These are phyloP conservation scores for Alectoria sarmentosa DNA, from an alignment of 495 filamentous ascomycete species.

Conservation along the genomic window DNA sequence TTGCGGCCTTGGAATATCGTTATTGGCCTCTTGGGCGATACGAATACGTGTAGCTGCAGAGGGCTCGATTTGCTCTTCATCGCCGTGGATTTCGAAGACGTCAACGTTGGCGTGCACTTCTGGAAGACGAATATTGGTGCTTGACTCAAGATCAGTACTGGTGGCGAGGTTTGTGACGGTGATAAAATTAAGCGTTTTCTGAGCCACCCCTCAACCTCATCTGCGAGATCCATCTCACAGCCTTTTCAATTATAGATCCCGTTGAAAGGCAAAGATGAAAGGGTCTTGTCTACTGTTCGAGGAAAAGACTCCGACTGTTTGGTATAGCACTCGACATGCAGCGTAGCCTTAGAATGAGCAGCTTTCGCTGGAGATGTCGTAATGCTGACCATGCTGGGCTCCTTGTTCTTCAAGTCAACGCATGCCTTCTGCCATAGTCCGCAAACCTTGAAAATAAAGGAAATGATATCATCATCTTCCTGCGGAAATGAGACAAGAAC, in stretches of 20 bases:
- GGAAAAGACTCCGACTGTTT: constrained; percentile 18
- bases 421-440: background rate
- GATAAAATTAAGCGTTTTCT: constrained; percentile 24
- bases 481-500: background rate
- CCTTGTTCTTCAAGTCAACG: background rate
- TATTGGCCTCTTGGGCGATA: constrained; percentile 8
- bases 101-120: constrained; percentile 26
- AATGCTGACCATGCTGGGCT: constrained; percentile 1
- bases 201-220: constrained; percentile 28
- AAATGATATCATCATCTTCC: background rate
- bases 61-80: background rate
- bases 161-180: constrained; percentile 25
- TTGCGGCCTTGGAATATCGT: constrained; percentile 17
- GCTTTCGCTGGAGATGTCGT: background rate
- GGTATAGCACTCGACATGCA: constrained; percentile 28
- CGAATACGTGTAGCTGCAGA: background rate
- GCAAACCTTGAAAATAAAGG: background rate
- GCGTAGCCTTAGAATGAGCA: constrained; percentile 14
- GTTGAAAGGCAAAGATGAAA: background rate
- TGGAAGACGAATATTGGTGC: constrained; percentile 21
- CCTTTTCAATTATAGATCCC: background rate
- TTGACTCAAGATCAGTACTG: constrained; percentile 14
- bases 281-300: constrained; percentile 19
- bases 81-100: constrained; percentile 24
- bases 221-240: constrained; percentile 3